Percentiles rank a stretch among this genome's conserved stretches.
Conservation (phyloP, 1,284 basidiomycete genomes). For the Moniliophthora roreri region DNA sequence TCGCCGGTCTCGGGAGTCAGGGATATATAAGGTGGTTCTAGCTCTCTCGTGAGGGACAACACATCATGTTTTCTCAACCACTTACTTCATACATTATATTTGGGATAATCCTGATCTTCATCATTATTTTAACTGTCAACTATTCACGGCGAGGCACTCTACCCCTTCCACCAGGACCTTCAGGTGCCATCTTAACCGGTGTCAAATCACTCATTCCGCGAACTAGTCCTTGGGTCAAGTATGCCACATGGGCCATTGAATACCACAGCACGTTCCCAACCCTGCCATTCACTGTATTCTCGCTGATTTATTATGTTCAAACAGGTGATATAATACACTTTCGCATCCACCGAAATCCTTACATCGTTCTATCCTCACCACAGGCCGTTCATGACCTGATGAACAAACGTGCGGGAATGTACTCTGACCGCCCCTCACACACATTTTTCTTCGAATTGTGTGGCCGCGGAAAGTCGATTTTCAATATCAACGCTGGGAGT, state of each 20-base stretch:
- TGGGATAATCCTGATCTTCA: neutral
- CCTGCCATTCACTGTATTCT: neutral
- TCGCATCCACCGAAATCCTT: slow-evolving; percentile 29
- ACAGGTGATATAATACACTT: slow-evolving; percentile 35
- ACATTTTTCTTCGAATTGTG: slow-evolving; percentile 43
- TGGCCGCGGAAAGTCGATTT: slow-evolving; percentile 35
- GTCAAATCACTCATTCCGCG: neutral
- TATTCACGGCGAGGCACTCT: neutral
- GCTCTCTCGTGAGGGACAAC: too few relatives aligned
- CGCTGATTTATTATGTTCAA: neutral
- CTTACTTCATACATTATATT: too few relatives aligned
- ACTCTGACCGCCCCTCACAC: slow-evolving; percentile 41
- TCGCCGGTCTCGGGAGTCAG: too few relatives aligned
- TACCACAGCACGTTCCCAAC: slow-evolving; percentile 7
- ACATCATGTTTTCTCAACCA: too few relatives aligned
- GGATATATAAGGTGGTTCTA: too few relatives aligned
- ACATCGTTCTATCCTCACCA: slow-evolving; percentile 36
- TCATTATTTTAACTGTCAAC: neutral
- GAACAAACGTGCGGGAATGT: slow-evolving; percentile 36
- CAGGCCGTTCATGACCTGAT: slow-evolving; percentile 34
- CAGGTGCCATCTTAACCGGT: slow-evolving; percentile 8
- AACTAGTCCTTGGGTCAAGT: slow-evolving; percentile 10
- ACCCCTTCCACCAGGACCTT: slow-evolving; percentile 9
- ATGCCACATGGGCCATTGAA: slow-evolving; percentile 12
- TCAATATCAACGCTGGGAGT: slow-evolving; percentile 37